phyloP scores from a whole-genome alignment of 73 alveolate genomes.

The Tetrahymena elliotti region DNA sequence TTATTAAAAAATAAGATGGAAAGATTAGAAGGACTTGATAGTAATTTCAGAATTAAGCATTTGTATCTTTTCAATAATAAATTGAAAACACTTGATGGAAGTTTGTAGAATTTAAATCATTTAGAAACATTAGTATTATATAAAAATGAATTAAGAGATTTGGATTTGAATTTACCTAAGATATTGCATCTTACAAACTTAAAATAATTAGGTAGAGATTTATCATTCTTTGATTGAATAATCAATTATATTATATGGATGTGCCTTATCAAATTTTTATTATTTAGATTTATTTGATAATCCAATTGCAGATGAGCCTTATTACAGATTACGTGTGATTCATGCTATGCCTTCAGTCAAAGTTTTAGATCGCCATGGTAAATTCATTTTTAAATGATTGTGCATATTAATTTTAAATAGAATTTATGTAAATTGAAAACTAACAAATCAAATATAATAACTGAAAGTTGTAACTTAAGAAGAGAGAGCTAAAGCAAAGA shows the following conservation, averaged over 20 bases:
- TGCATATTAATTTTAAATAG: background rate
- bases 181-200: constrained; percentile 70
- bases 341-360: constrained; percentile 73
- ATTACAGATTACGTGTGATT: constrained; percentile 86
- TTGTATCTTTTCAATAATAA: constrained; percentile 74
- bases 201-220: constrained; percentile 43
- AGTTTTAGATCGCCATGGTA: constrained; percentile 82
- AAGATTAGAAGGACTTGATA: constrained; percentile 66
- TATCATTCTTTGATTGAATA: background rate
- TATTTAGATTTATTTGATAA: constrained; percentile 84
- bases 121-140: constrained; percentile 73
- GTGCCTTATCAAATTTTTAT: too few species aligned
- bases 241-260: too few species aligned
- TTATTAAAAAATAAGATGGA: constrained; percentile 13
- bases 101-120: constrained; percentile 75
- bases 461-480: constrained; percentile 58
- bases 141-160: constrained; percentile 77
- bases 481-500: constrained; percentile 80
- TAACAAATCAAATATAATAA: background rate
- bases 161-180: constrained; percentile 70
- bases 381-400: background rate
- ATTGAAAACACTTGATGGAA: constrained; percentile 76
- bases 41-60: constrained; percentile 81
- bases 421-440: background rate
- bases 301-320: constrained; percentile 96